Evolutionary conservation across 2,329 filamentous ascomycete genomes (phyloP).

Genomic region (Ophiostoma sp.): DNA sequence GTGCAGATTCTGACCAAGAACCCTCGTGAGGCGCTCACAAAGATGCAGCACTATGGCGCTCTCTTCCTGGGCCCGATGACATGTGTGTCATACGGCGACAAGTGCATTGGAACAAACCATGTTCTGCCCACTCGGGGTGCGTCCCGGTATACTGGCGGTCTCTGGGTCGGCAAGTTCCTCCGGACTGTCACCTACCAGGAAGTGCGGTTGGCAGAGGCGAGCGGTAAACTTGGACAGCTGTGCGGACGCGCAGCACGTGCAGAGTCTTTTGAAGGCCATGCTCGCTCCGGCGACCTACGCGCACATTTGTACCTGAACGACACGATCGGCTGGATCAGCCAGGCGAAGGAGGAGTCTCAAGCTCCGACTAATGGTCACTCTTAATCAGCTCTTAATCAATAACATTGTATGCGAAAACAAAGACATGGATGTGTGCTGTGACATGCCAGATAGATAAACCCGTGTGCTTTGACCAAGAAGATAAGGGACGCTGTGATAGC

Average conservation of each 20-base stretch:
- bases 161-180: constrained; percentile 53
- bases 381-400: not conserved
- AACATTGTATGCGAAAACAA: not conserved
- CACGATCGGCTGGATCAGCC: constrained; percentile 40
- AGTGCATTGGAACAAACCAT: constrained; percentile 52
- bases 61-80: constrained; percentile 49
- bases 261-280: constrained; percentile 51
- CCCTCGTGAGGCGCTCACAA: constrained; percentile 45
- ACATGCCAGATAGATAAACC: not conserved
- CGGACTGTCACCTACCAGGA: constrained; percentile 51
- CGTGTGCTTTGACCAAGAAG: not conserved
- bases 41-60: constrained; percentile 48
- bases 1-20: constrained; percentile 46
- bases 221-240: constrained; percentile 44
- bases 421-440: not conserved
- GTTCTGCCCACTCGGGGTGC: constrained; percentile 47
- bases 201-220: constrained; percentile 40
- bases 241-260: constrained; percentile 46
- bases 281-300: constrained; percentile 46
- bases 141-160: constrained; percentile 46
- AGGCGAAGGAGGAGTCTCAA: constrained; percentile 2
- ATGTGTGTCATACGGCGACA: constrained; percentile 51
- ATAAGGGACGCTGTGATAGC: not conserved
- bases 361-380: not conserved
- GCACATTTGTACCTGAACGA: constrained; percentile 42